Evolutionary conservation across 768 basidiomycete genomes (phyloP).

Genomic region (Serpula lacrymans): DNA sequence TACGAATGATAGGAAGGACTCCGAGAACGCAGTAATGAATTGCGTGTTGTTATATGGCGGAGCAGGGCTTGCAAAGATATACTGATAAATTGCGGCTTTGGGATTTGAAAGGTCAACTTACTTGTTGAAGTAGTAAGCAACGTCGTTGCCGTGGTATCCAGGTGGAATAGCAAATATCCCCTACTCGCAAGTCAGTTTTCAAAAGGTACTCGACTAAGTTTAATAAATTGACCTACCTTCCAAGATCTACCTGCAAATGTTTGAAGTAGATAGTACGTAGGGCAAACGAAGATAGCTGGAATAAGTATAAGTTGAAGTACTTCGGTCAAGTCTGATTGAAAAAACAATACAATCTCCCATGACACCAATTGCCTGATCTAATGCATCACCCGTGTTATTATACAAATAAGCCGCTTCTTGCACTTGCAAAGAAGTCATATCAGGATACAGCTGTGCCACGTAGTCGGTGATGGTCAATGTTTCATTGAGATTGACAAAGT

Average conservation of each 20-base stretch:
- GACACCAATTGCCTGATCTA: constrained; percentile 30
- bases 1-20: constrained; percentile 22
- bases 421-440: constrained; percentile 20
- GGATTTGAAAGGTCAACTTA: constrained; percentile 14
- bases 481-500: constrained; percentile 31
- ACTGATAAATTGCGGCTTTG: background rate
- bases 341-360: constrained; percentile 34
- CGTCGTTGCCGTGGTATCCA: constrained; percentile 29
- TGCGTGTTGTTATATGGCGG: constrained; percentile 22
- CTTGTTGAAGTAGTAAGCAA: constrained; percentile 40
- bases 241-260: constrained; percentile 20
- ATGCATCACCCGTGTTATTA: constrained; percentile 16
- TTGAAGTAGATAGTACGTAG: constrained; percentile 11
- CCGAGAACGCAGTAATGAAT: constrained; percentile 25
- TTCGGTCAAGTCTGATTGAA: background rate
- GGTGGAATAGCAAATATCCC: constrained; percentile 30
- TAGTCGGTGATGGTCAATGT: constrained; percentile 27
- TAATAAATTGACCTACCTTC: constrained; percentile 19
- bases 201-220: background rate
- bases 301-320: constrained; percentile 1
- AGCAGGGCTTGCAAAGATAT: background rate
- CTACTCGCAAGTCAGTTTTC: constrained; percentile 7
- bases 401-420: constrained; percentile 22
- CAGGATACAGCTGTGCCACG: constrained; percentile 36
- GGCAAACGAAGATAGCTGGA: constrained; percentile 23